Percentiles rank a stretch among this genome's conserved stretches.
Evolutionary conservation across 2,329 filamentous ascomycete genomes (phyloP).

Genomic region (Fusarium robinianum): DNA sequence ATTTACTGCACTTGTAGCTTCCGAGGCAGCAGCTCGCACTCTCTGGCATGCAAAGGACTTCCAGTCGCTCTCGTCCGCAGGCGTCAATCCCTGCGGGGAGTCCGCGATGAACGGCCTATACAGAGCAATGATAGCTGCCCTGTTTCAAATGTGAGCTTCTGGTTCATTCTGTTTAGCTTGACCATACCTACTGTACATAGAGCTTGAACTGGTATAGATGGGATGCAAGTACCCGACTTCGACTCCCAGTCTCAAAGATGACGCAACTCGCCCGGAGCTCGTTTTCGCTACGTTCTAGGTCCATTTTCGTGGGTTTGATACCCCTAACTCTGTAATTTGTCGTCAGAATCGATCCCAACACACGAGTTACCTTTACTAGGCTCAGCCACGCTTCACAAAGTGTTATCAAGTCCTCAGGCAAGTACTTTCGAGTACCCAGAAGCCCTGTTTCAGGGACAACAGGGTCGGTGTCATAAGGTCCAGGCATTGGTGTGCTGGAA

Average conservation of each 20-base stretch:
- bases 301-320: background rate
- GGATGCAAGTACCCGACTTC: background rate
- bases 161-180: too few relatives aligned
- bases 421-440: too few relatives aligned
- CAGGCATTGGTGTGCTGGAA: too few relatives aligned
- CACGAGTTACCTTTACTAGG: background rate
- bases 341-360: conserved; percentile 2
- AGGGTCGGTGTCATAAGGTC: too few relatives aligned
- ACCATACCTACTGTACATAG: conserved; percentile 1
- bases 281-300: conserved; percentile 4
- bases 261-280: conserved; percentile 1
- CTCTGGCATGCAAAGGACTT: conserved; percentile 2
- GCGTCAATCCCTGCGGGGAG: background rate
- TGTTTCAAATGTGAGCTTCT: too few relatives aligned
- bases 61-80: background rate
- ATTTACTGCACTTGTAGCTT: conserved; percentile 7
- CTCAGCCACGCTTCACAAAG: conserved; percentile 2
- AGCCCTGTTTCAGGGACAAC: too few relatives aligned
- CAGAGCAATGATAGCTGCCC: conserved; percentile 5
- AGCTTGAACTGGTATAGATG: conserved; percentile 12
- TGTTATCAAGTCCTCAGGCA: conserved; percentile 1
- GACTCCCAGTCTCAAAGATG: background rate
- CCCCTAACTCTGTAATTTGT: conserved; percentile 4
- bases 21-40: conserved; percentile 4
- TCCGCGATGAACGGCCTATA: conserved; percentile 7